Conservation (phyloP, 768 basidiomycete genomes). For the Phylloporus rhodoxanthus region DNA sequence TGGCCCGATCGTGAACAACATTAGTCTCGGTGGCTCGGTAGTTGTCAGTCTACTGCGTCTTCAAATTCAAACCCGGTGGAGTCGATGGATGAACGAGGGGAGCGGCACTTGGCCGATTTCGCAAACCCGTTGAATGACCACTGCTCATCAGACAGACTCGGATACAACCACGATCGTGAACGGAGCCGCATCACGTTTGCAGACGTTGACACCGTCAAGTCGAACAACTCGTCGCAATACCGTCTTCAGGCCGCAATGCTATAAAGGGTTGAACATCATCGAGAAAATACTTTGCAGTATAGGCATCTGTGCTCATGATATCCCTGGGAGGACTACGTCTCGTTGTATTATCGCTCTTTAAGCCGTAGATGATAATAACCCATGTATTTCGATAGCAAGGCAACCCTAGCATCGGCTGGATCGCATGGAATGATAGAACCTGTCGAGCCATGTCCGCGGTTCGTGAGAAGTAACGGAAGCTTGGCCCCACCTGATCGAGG, state of each 20-base stretch:
- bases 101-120: slow-evolving; percentile 1
- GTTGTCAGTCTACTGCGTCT: slow-evolving; percentile 71
- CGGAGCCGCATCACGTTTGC: slow-evolving; percentile 51
- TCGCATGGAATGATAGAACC: slow-evolving; percentile 49
- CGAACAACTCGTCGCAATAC: slow-evolving; percentile 49
- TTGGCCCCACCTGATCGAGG: slow-evolving; percentile 46
- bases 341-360: no score
- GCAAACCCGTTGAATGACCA: not conserved
- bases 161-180: no score
- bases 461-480: slow-evolving; percentile 39
- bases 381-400: slow-evolving; percentile 45
- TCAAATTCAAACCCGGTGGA: slow-evolving; percentile 66
- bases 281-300: no score
- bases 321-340: no score
- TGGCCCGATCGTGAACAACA: slow-evolving; percentile 77
- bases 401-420: slow-evolving; percentile 71
- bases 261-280: slow-evolving; percentile 16
- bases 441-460: slow-evolving; percentile 9
- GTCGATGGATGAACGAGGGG: slow-evolving; percentile 63
- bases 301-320: no score
- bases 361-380: no score
- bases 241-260: slow-evolving; percentile 38
- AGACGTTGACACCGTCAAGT: slow-evolving; percentile 75
- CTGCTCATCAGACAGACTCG: slow-evolving; percentile 49
- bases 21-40: slow-evolving; percentile 77